Conservation (phyloP, 2,329 filamentous ascomycete genomes). For the Falciphora oryzae region DNA sequence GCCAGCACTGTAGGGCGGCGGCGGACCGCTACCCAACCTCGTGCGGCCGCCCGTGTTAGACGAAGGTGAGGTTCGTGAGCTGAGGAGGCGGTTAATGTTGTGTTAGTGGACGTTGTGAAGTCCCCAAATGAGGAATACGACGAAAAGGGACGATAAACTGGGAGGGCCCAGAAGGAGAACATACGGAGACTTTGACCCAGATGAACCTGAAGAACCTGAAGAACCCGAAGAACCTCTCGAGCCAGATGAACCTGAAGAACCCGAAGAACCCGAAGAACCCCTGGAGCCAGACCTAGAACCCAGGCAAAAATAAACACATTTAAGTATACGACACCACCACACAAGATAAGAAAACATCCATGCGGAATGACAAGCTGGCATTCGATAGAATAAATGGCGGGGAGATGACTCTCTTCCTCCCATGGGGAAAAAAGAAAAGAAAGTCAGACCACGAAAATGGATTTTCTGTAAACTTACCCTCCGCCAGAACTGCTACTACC, state of each 20-base stretch:
- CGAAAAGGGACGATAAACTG: constrained; percentile 7
- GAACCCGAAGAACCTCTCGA: constrained; percentile 20
- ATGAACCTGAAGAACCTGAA: not conserved
- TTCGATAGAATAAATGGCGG: not conserved
- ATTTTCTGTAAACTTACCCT: constrained; percentile 13
- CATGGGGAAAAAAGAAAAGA: not conserved
- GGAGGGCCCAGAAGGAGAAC: constrained; percentile 12
- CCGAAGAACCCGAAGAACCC: not conserved
- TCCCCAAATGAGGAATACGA: constrained; percentile 8
- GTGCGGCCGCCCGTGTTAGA: constrained; percentile 47
- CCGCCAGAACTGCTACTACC: constrained; percentile 15
- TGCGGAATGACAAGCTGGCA: not conserved
- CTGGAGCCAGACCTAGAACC: not conserved
- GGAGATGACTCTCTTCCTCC: not conserved
- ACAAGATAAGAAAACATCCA: not conserved
- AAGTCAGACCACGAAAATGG: not conserved
- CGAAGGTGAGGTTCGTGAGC: constrained; percentile 19
- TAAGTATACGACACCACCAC: not conserved
- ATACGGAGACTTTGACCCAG: constrained; percentile 6
- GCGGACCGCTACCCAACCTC: constrained; percentile 49
- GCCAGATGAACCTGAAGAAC: constrained; percentile 21
- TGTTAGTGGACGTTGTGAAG: constrained; percentile 4
- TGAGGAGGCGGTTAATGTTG: not conserved
- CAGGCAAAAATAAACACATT: not conserved
- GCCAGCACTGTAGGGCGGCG: constrained; percentile 55